Base-by-base conservation (phyloP, 805 yeast genomes). In the Saccharomycopsis capsularis region DNA sequence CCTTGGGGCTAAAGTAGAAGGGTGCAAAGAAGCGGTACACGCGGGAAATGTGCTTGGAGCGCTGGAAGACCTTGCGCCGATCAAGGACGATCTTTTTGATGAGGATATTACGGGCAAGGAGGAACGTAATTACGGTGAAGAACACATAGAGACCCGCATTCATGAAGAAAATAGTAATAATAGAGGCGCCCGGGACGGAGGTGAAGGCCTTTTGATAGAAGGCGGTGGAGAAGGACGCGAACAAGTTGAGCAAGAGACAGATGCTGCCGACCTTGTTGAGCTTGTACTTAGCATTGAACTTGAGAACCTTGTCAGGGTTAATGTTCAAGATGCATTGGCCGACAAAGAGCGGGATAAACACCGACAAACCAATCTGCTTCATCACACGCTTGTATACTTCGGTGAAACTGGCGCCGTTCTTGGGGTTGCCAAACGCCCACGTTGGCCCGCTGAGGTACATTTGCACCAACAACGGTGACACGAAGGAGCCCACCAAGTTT, bases 351-450 rank as follows among this genome's bases (percentile, higher is more conserved):
- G 96, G 96, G 7, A 88, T 78, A 63, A 89, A 87, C 3, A 88
- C 88, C 4, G 88, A 76, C 18, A 85, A 70, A 0, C 96, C 96
- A 48, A 89, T 71, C 63, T 89, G 96, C 62, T 85, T 83, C 91
- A 89, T 85, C 44, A 87, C 95, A 51, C 79, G 69, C 24, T 73
- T 70, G 63, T 89, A 89, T 43, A 89, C 74, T 13, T 68, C 66
- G 19, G 69, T 67, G 40, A 86, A 75, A 4, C 78, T 65, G 15
- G 70, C 59, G 2, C 75, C 82, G 36, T 67, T 64, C 0, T 85
- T 81, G 3, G 96, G 96, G 59, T 88, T 87, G 4, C 91, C 96
- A 60, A 82, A 88, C 11, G 66, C 68, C 78, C 95, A 90, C 0
- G 70, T 58, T 4, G 81, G 74, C 7, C 60, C 59, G 2, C 70